Conservation (phyloP, 2,329 filamentous ascomycete species). For the Phoma herbarum region DNA sequence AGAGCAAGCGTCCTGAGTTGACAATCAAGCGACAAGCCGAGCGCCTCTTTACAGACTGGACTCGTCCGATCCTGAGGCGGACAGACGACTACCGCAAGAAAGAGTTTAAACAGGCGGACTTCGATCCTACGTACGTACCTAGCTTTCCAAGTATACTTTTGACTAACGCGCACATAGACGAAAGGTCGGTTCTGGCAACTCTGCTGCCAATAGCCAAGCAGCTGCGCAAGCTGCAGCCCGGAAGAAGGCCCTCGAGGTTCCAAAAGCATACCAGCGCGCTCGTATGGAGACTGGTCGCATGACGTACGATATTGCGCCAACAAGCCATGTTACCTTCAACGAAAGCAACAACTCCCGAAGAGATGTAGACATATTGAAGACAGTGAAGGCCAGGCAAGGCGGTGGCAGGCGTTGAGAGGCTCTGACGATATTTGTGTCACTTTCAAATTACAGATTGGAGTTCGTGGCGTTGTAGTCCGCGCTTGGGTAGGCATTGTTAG, state of each 20-base stretch:
- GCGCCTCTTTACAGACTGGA: constrained; percentile 93
- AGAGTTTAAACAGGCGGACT: constrained; percentile 66
- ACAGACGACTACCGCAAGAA: constrained; percentile 97
- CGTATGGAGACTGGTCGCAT: constrained; percentile 66
- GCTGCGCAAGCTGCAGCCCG: constrained; percentile 43
- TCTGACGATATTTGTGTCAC: neutral
- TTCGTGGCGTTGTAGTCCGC: constrained; percentile 13
- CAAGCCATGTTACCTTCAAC: constrained; percentile 58
- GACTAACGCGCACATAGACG: constrained; percentile 37
- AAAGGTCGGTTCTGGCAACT: constrained; percentile 35
- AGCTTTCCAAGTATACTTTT: neutral
- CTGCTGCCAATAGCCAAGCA: constrained; percentile 47
- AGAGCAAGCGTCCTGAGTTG: constrained; percentile 87
- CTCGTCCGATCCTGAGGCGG: constrained; percentile 88
- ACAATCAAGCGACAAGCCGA: constrained; percentile 94
- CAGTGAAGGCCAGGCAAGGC: constrained; percentile 39
- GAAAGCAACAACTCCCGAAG: constrained; percentile 39
- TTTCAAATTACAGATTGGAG: constrained; percentile 5
- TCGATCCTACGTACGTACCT: constrained; percentile 63
- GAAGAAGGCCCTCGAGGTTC: constrained; percentile 62
- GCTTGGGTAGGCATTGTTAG: constrained; percentile 14
- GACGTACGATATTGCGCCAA: constrained; percentile 70
- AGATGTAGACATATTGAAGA: constrained; percentile 45
- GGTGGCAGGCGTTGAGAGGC: constrained; percentile 33
- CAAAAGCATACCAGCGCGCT: constrained; percentile 65